Base-by-base conservation (phyloP, 106 monocot species). In the Acorus gramineus region DNA sequence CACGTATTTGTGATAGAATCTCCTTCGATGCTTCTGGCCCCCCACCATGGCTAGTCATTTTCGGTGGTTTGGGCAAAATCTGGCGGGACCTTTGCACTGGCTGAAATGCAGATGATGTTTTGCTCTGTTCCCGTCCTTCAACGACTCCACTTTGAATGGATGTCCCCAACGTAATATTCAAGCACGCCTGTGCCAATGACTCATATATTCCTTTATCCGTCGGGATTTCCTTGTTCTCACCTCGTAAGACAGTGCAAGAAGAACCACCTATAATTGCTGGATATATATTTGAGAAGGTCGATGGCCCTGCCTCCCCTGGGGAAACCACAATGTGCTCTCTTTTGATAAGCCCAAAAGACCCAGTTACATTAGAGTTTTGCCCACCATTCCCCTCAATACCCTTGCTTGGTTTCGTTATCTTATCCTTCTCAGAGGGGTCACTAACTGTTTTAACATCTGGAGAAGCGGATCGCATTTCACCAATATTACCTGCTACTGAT, bases 21-120 rank as follows among this genome's bases (percentile, higher is more conserved):
- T 83, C 80, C 68, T 79, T 87, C 42, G 95, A 55, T 64, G 78
- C 45, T 66, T 90, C 93, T 60, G 69, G 74, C 63, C 73, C 55
- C 67, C 56, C 47, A 8, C 51, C 50, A 52, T 66, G 73, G 46
- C 53, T 54, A 44, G 56, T 50, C 73, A 28, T 28, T 28, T 76
- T 87, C 67, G 74, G 79, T 56, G 77, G 66, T 69, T 74, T 87
- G 0, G 73, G 78, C 4, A 87, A 56, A 67, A 85, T 73, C 64
- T 81, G 76, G 42, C 65, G 80, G 54, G 73, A 70, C 66, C 80
- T 85, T 63, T 85, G 86, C 44, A 64, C 59, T 54, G 81, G 79
- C 56, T 82, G 82, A 57, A 73, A 68, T 56, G 71, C 46, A 69
- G 83, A 65, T 12, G 60, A 9, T 11, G 59, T 2, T 72, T 66